Conservation (phyloP, 2,329 filamentous ascomycete genomes). For the Epichloe aotearoae region DNA sequence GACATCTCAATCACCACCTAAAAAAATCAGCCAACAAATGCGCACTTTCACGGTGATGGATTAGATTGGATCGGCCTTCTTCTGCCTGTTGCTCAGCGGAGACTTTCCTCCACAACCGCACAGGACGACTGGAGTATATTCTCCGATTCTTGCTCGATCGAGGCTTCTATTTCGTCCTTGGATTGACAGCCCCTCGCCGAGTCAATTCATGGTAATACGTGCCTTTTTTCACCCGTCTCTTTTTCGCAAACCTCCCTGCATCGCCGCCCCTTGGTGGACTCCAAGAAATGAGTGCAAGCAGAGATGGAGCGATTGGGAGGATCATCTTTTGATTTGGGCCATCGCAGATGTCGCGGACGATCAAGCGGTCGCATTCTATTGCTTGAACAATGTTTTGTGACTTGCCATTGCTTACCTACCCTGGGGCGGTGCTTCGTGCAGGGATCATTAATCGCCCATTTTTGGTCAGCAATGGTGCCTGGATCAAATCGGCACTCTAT, state of each 20-base stretch:
- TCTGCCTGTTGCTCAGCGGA: neutral
- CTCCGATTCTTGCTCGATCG: neutral
- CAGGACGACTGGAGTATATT: no score
- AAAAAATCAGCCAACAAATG: neutral
- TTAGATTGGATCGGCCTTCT: neutral
- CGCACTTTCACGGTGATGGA: no score
- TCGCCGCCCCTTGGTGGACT: neutral
- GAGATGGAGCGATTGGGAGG: neutral
- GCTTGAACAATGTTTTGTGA: neutral
- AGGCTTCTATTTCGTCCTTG: neutral
- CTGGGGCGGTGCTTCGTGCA: neutral
- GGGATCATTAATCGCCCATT: neutral
- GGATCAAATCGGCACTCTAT: no score
- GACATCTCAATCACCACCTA: neutral
- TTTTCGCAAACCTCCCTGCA: neutral
- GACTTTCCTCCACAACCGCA: no score
- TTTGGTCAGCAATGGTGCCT: no score
- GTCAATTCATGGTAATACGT: no score
- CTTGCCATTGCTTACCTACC: no score
- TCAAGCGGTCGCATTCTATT: neutral
- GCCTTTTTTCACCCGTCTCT: no score
- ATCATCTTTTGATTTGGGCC: no score
- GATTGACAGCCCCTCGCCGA: neutral
- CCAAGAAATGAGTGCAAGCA: neutral
- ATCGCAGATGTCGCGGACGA: neutral